Evolutionary conservation across 371 early-diverging fungal genomes (phyloP), one percentile per base, ranked within the genome.

Genomic region (Umbelopsis sp.): DNA sequence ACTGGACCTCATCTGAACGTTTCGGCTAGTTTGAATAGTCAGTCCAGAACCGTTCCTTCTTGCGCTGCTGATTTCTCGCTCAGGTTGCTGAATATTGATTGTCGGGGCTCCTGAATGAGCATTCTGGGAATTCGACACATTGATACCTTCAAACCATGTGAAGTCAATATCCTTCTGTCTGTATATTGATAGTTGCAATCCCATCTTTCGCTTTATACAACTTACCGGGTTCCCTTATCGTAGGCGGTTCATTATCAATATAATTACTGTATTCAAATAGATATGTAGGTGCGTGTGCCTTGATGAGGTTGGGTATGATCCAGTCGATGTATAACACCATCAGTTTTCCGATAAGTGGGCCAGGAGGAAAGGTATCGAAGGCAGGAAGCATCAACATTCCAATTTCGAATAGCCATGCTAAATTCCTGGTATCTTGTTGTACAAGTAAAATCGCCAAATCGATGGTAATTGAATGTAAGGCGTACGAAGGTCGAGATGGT

Each of bases 401-500:
- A 16, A 84, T 71, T 8, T 68, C 52, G 25, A 75, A 80, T 3
- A 84, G 45, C 20, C 71, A 70, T n/a, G 65, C 14, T 0, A 74
- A 41, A 70, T 81, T 77, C 22, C 44, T 32, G 12, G 12, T 50
- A 20, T 79, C 72, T 1, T 74, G 73, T 22, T 76, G 70, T 0
- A 78, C 75, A 10, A 84, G 70, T 16, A 84, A 10, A 0, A 73
- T 65, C 6, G 78, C 82, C n/a, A 87, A 78, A 67, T 88, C 89
- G 18, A 88, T 70, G 9, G 87, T 69, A 14, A 87, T 62, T 1
- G 83, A 74, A 53, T 88, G 89, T 62, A 87, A 74, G 8, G 76
- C 76, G 70, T 75, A 86, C 0, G 86, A 83, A 12, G 89, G 89
- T 20, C 86, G 76, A 7, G 86, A 82, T 22, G 89, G 89, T 25